phyloP scores from a whole-genome alignment of 805 yeast species.

The Isabelozyma rhagii region DNA sequence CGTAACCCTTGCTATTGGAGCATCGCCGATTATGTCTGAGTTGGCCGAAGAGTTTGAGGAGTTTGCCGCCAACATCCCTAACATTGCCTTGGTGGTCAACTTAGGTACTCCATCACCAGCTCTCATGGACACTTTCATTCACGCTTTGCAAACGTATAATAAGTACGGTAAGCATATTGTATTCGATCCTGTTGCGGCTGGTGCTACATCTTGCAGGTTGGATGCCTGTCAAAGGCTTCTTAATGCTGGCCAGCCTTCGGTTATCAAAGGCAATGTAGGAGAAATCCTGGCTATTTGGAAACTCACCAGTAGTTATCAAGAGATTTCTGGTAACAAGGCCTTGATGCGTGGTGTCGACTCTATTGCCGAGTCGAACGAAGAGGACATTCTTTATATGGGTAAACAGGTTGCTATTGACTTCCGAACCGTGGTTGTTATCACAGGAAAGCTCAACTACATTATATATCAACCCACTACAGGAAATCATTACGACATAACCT shows the following conservation, averaged over 20 bases:
- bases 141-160: constrained; percentile 62
- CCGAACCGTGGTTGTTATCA: constrained; percentile 63
- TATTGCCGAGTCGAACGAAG: constrained; percentile 17
- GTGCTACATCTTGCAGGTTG: constrained; percentile 66
- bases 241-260: constrained; percentile 55
- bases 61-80: constrained; percentile 50
- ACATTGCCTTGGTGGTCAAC: constrained; percentile 60
- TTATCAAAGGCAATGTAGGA: constrained; percentile 84
- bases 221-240: constrained; percentile 47
- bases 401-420: constrained; percentile 46
- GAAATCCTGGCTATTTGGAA: constrained; percentile 65
- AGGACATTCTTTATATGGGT: constrained; percentile 39
- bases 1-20: constrained; percentile 78
- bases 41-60: constrained; percentile 63
- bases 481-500: constrained; percentile 2
- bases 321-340: constrained; percentile 13
- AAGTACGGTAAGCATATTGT: constrained; percentile 56
- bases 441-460: constrained; percentile 49
- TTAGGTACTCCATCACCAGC: constrained; percentile 66
- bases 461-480: constrained; percentile 10
- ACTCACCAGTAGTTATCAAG: constrained; percentile 18
- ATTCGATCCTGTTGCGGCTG: constrained; percentile 92
- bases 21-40: constrained; percentile 88
- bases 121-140: constrained; percentile 38
- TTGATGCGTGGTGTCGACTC: constrained; percentile 76